phyloP scores from a whole-genome alignment of 352 stramenopile species.

The Phytophthora colocasiae region DNA sequence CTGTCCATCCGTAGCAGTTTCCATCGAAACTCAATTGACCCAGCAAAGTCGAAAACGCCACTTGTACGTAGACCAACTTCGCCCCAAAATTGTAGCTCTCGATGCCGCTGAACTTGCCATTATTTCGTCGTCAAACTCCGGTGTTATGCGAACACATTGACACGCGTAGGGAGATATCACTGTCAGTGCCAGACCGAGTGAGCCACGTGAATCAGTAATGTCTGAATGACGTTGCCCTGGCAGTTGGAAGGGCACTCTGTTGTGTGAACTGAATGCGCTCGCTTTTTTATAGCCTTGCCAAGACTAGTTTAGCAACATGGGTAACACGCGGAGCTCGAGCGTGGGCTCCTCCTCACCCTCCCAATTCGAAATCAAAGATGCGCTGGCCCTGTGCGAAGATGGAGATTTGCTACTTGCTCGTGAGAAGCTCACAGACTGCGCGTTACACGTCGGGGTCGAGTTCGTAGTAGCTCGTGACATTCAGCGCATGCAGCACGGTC shows the following conservation, averaged over 20 bases:
- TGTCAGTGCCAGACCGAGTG: not conserved
- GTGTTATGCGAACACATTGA: not conserved
- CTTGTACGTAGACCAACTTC: too few species aligned
- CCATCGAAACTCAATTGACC: too few species aligned
- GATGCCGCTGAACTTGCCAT: too few species aligned
- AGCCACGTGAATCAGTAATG: not conserved
- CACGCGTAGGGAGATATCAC: not conserved
- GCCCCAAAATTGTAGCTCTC: too few species aligned
- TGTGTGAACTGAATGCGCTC: too few species aligned
- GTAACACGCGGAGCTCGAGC: slow-evolving; percentile 26
- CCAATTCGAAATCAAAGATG: slow-evolving; percentile 38
- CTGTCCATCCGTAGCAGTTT: not conserved
- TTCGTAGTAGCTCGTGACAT: slow-evolving; percentile 56
- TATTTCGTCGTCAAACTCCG: too few species aligned
- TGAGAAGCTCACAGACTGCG: slow-evolving; percentile 44
- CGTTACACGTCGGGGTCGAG: slow-evolving; percentile 48
- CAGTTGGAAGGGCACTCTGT: too few species aligned
- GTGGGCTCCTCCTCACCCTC: not conserved
- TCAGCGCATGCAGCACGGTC: slow-evolving; percentile 48
- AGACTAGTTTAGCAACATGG: slow-evolving; percentile 15
- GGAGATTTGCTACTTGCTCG: slow-evolving; percentile 64
- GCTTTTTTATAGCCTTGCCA: not conserved
- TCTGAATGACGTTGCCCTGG: too few species aligned
- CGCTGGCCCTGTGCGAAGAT: slow-evolving; percentile 59
- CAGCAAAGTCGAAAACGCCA: too few species aligned